Percentiles rank a stretch among this genome's conserved stretches.
Evolutionary conservation across 2,329 filamentous ascomycete species (phyloP).

Genomic region (Apiospora phragmitis): DNA sequence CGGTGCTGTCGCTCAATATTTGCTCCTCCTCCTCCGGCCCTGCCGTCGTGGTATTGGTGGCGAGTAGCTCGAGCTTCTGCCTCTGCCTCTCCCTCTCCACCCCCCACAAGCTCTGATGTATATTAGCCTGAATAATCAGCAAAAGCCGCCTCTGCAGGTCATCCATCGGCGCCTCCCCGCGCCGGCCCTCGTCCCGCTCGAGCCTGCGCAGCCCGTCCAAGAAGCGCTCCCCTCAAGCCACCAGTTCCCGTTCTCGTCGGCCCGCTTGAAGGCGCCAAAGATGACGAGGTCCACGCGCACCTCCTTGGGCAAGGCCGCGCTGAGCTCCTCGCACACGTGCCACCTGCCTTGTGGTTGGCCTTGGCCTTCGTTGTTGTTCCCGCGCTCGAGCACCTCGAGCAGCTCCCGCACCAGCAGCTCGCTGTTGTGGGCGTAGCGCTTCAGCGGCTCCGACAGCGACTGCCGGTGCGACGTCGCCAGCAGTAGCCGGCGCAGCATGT

Average conservation of each 20-base stretch:
- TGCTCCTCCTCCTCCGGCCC: neutral
- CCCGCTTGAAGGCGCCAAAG: neutral
- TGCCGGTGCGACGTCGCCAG: neutral
- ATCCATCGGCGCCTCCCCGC: neutral
- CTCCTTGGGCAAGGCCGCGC: neutral
- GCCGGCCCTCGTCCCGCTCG: neutral
- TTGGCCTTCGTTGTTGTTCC: neutral
- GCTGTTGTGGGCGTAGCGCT: neutral
- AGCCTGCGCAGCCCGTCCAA: neutral
- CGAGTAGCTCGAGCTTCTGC: neutral
- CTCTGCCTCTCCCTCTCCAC: neutral
- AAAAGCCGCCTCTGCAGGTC: neutral
- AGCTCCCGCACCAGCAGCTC: neutral
- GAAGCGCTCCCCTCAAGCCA: neutral
- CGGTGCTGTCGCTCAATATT: neutral
- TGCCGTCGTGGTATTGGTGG: neutral
- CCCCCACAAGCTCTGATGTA: neutral
- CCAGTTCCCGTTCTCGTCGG: neutral
- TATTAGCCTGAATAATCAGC: neutral
- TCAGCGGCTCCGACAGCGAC: neutral
- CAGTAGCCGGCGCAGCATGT: neutral
- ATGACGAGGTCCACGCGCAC: neutral
- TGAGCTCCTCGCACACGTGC: neutral
- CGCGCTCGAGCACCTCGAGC: neutral
- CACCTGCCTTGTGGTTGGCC: neutral